Conservation (phyloP, 2,329 filamentous ascomycete species). For the Botrytis aclada region DNA sequence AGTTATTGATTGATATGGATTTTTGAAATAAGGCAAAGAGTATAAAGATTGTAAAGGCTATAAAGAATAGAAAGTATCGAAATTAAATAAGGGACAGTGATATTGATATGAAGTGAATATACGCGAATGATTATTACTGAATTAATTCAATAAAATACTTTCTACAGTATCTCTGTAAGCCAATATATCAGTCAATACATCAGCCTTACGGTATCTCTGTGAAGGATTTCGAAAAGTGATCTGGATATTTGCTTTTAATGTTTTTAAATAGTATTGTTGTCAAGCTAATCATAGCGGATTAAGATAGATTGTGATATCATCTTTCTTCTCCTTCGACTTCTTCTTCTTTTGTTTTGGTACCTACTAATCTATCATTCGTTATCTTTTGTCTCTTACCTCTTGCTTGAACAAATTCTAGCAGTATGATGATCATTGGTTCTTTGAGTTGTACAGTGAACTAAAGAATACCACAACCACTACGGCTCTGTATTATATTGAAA, state of each 20-base stretch:
- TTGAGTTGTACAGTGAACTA: not conserved
- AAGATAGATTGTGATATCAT: not conserved
- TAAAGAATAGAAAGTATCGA: not conserved
- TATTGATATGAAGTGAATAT: not conserved
- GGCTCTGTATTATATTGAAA: not conserved
- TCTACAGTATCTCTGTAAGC: too few relatives aligned
- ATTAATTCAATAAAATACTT: not conserved
- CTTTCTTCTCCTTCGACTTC: not conserved
- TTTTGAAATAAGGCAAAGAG: not conserved
- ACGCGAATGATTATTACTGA: accelerated
- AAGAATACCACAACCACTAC: not conserved
- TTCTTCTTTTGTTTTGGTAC: not conserved
- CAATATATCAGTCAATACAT: not conserved
- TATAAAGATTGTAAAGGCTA: not conserved
- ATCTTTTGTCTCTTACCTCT: not conserved
- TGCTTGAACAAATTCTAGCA: not conserved
- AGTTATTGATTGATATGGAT: accelerated
- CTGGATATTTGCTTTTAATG: not conserved
- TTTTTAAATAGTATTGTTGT: not conserved
- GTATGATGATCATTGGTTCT: not conserved
- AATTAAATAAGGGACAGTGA: accelerated
- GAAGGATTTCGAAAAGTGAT: not conserved
- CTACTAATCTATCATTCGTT: not conserved
- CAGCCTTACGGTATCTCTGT: accelerated
- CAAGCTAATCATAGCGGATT: not conserved